Conservation (phyloP, 2,329 filamentous ascomycete species). For the Venturia asperata region DNA sequence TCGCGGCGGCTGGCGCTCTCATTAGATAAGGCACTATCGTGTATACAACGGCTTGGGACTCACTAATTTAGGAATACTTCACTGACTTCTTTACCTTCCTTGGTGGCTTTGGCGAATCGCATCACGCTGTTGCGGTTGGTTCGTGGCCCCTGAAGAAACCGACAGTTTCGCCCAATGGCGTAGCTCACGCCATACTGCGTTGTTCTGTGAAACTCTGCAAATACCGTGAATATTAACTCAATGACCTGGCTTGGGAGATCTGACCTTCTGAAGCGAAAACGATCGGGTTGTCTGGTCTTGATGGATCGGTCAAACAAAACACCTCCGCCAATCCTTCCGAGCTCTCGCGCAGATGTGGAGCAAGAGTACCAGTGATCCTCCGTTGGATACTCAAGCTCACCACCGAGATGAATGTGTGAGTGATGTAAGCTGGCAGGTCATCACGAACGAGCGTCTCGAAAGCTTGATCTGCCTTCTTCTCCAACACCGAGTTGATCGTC, state of each 20-base stretch:
- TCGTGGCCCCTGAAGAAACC: constrained; percentile 68
- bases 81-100: constrained; percentile 59
- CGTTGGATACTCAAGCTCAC: constrained; percentile 63
- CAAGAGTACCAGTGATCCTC: constrained; percentile 60
- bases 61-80: constrained; percentile 72
- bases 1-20: constrained; percentile 51
- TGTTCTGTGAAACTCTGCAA: constrained; percentile 61
- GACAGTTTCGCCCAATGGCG: constrained; percentile 67
- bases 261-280: constrained; percentile 68
- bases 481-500: constrained; percentile 52
- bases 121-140: constrained; percentile 58
- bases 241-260: constrained; percentile 16
- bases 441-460: constrained; percentile 59
- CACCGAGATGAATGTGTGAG: constrained; percentile 59
- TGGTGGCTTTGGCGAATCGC: constrained; percentile 55
- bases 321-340: constrained; percentile 70
- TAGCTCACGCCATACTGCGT: constrained; percentile 70
- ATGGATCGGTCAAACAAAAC: constrained; percentile 70
- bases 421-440: constrained; percentile 65
- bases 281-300: constrained; percentile 65
- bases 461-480: constrained; percentile 57
- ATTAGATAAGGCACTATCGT: background rate
- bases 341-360: constrained; percentile 57
- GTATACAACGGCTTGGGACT: constrained; percentile 24
- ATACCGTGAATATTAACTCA: constrained; percentile 16